phyloP scores from a whole-genome alignment of 2,329 filamentous ascomycete species.

The Botrytis fabae region DNA sequence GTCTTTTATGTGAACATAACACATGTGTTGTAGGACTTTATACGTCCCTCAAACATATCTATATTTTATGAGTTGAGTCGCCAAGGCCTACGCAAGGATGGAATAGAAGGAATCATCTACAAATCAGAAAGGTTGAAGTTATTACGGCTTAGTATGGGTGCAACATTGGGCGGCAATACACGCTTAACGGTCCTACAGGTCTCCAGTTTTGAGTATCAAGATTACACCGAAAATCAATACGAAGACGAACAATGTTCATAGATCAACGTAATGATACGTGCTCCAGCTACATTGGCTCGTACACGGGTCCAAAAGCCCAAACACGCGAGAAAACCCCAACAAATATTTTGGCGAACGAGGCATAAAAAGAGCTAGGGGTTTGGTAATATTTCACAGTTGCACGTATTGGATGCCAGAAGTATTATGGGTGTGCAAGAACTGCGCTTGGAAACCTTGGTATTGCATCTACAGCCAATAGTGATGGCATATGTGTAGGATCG shows the following conservation, averaged over 20 bases:
- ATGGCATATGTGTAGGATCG: slow-evolving; percentile 14
- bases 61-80: not conserved
- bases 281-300: not conserved
- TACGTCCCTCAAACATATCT: not conserved
- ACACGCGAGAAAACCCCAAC: not conserved
- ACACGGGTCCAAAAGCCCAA: too few relatives aligned
- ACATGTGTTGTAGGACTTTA: not conserved
- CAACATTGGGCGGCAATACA: not conserved
- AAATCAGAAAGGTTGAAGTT: not conserved
- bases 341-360: not conserved
- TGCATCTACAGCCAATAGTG: slow-evolving; percentile 13
- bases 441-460: slow-evolving; percentile 6
- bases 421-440: not conserved
- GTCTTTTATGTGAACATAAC: not conserved
- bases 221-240: slow-evolving; percentile 8
- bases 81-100: not conserved
- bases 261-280: not conserved
- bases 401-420: not conserved
- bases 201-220: not conserved
- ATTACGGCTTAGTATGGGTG: not conserved
- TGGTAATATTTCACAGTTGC: not conserved
- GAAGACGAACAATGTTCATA: not conserved
- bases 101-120: not conserved
- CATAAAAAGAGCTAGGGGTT: not conserved
- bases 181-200: not conserved